Evolutionary conservation across 2,329 filamentous ascomycete species (phyloP).

Genomic region (Herpotrichia juniperi): DNA sequence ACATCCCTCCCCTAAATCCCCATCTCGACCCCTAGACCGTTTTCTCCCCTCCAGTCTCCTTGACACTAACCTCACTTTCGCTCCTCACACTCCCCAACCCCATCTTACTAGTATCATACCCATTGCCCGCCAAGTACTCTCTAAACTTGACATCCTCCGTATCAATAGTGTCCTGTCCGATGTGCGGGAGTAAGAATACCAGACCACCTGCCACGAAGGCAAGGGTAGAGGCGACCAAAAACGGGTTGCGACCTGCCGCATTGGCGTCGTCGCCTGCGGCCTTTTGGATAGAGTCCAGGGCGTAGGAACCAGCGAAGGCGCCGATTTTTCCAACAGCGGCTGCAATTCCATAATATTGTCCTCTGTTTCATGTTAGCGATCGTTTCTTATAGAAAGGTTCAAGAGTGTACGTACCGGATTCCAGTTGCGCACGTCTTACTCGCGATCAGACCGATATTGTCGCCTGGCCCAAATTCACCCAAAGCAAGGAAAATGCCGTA

Average conservation of each 20-base stretch:
- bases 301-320: conserved; percentile 84
- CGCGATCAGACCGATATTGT: conserved; percentile 88
- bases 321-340: conserved; percentile 77
- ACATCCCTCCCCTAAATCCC: background rate
- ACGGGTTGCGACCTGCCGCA: conserved; percentile 79
- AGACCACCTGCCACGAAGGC: conserved; percentile 74
- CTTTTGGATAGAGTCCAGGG: conserved; percentile 70
- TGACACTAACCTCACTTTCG: conserved; percentile 19
- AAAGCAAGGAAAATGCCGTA: conserved; percentile 79
- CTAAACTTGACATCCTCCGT: conserved; percentile 78
- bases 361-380: conserved; percentile 50
- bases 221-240: conserved; percentile 80
- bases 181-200: conserved; percentile 73
- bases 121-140: conserved; percentile 72
- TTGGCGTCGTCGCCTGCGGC: conserved; percentile 40
- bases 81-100: conserved; percentile 39
- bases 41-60: conserved; percentile 3
- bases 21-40: conserved; percentile 7
- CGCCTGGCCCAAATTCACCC: conserved; percentile 83
- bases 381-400: background rate
- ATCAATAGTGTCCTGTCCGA: conserved; percentile 83
- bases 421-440: conserved; percentile 88
- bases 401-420: conserved; percentile 57
- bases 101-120: conserved; percentile 73
- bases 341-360: conserved; percentile 74